A percentile compares a stretch with the other conserved stretches of the same genome.
phyloP scores from a whole-genome alignment of 768 basidiomycete species.

The Sistotremastrum suecicum region DNA sequence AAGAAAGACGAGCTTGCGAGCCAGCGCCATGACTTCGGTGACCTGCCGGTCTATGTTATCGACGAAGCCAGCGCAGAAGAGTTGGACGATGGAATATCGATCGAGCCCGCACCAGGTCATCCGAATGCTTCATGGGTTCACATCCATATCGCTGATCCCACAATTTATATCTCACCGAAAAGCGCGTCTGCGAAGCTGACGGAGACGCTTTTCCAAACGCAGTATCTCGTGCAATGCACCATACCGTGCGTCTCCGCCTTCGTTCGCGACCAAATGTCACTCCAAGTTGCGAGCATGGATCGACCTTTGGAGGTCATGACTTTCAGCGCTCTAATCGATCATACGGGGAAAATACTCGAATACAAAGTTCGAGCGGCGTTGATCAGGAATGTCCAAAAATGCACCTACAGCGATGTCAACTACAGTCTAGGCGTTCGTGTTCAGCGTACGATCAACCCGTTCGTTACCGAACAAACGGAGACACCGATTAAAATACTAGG shows the following conservation, averaged over 20 bases:
- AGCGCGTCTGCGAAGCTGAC: slow-evolving; percentile 53
- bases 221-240: slow-evolving; percentile 53
- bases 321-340: slow-evolving; percentile 62
- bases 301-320: slow-evolving; percentile 49
- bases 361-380: slow-evolving; percentile 57
- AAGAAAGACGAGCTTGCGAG: slow-evolving; percentile 8
- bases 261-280: slow-evolving; percentile 27
- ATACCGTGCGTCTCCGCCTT: slow-evolving; percentile 59
- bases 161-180: slow-evolving; percentile 55
- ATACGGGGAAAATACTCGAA: slow-evolving; percentile 52
- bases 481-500: neutral
- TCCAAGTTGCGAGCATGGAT: slow-evolving; percentile 11
- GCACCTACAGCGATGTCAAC: slow-evolving; percentile 63
- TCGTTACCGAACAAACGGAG: no score
- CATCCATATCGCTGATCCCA: slow-evolving; percentile 88
- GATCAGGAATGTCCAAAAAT: slow-evolving; percentile 47
- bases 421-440: slow-evolving; percentile 20
- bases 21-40: slow-evolving; percentile 71
- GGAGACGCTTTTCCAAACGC: slow-evolving; percentile 29
- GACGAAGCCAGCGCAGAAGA: slow-evolving; percentile 73
- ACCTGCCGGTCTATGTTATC: slow-evolving; percentile 71
- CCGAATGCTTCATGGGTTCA: slow-evolving; percentile 67
- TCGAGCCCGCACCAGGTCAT: slow-evolving; percentile 52
- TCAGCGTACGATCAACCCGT: no score
- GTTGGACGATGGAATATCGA: slow-evolving; percentile 85